These are phyloP conservation scores for Lipomyces chichibuensis DNA, from an alignment of 805 yeast species.

Conservation along the genomic window DNA sequence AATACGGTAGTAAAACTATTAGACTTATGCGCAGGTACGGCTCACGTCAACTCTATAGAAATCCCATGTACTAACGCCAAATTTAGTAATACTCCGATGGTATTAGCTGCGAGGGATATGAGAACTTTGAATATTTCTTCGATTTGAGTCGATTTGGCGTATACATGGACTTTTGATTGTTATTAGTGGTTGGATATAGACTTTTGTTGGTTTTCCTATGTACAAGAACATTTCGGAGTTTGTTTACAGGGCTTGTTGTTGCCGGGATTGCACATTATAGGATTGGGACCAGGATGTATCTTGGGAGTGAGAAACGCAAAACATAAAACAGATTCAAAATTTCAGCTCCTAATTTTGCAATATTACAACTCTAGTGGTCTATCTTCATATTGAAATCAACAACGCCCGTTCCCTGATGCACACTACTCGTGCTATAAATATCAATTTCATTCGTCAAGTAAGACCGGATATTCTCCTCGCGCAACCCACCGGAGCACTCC, in stretches of 20 bases:
- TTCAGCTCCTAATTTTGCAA: not conserved
- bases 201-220: not conserved
- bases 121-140: not conserved
- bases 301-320: not conserved
- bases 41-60: not conserved
- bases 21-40: slow-evolving; percentile 18
- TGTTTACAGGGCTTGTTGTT: not conserved
- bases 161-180: not conserved
- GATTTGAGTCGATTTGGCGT: not conserved
- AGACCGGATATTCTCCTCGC: slow-evolving; percentile 62
- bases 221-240: slow-evolving; percentile 2
- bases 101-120: not conserved
- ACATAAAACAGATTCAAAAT: not conserved
- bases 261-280: not conserved
- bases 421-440: slow-evolving; percentile 84
- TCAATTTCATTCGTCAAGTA: slow-evolving; percentile 81
- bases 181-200: not conserved
- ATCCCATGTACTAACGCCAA: not conserved
- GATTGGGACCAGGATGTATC: not conserved
- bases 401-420: slow-evolving; percentile 87
- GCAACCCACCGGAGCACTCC: slow-evolving; percentile 93
- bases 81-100: not conserved
- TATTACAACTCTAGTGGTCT: slow-evolving; percentile 38
- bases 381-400: slow-evolving; percentile 86
- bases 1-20: slow-evolving; percentile 20